Conservation (phyloP, 306 rosid species). For the Vachellia pachyceras region DNA sequence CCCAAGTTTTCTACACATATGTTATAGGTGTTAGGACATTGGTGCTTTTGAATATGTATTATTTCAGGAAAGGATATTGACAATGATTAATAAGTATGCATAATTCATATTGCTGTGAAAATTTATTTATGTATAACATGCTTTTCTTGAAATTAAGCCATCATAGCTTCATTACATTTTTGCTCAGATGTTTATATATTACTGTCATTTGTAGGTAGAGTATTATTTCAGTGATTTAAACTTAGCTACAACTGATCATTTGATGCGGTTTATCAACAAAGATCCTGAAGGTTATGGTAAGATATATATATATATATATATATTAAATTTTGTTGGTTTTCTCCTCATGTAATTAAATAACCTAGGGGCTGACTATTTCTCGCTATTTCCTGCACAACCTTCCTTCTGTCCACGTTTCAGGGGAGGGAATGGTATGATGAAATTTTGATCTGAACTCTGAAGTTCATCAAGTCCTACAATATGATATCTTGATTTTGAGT, state of each 20-base stretch:
- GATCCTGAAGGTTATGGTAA: constrained; percentile 95
- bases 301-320: not conserved
- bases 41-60: constrained; percentile 12
- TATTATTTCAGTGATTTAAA: constrained; percentile 97
- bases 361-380: constrained; percentile 21
- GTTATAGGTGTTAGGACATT: constrained; percentile 15
- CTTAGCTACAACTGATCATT: constrained; percentile 96
- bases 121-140: constrained; percentile 17
- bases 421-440: constrained; percentile 29
- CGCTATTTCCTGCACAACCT: constrained; percentile 29
- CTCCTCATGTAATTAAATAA: not conserved
- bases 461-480: constrained; percentile 14
- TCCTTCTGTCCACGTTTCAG: constrained; percentile 3
- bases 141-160: constrained; percentile 7
- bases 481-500: constrained; percentile 16
- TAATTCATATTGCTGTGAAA: constrained; percentile 9
- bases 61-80: constrained; percentile 4
- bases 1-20: not conserved
- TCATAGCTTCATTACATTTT: constrained; percentile 32
- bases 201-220: constrained; percentile 75
- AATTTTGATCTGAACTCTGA: constrained; percentile 24
- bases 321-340: constrained; percentile 28
- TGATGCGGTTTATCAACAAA: constrained; percentile 94
- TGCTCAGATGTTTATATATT: constrained; percentile 26
- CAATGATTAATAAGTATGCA: constrained; percentile 3